Base-by-base conservation (phyloP, 345 rosid species). In the Citrus maxima region DNA sequence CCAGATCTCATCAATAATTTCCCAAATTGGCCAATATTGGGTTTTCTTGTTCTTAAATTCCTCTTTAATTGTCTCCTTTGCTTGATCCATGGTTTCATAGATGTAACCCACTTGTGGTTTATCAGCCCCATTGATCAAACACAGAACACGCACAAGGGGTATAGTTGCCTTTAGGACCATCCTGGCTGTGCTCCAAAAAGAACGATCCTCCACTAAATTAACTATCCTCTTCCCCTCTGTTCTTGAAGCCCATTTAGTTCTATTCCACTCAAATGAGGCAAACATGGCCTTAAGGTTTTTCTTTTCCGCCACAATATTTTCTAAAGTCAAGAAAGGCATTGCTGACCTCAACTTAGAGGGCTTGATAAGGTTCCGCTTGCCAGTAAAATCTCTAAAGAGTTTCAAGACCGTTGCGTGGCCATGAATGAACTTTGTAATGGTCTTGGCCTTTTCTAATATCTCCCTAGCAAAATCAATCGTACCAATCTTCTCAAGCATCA, bases 1-100 rank as follows among this genome's bases (percentile, higher is more conserved):
- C 93, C 94, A 91, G 2, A 90, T 86, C 77, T 90, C 92, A 77
- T 93, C 94, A 14, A 93, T 87, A 55, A 82, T 81, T 76, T 83
- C 67, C 92, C 93, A 90, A 34, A 90, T 49, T 21, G 90, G 87
- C 77, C 28, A 22, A 81, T 88, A 89, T 67, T 25, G 59, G 35
- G 74, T 66, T 75, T 80, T 18, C 40, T 87, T 49, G 60, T 65
- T 27, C 74, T 71, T 49, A 61, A 88, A 79, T 18, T 67, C 87
- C 59, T 46, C 74, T 8, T 75, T 84, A 5, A 91, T 90, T 7
- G 76, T 80, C 83, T 89, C 91, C 80, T 93, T 93, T 68, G 81
- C 85, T 76, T 75, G 86, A 81, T 90, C 93, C 85, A 91, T 85
- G 56, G 84, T 82, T 72, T 93, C 92, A 37, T 93, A 93, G 67